Evolutionary conservation across 1,284 basidiomycete genomes (phyloP), one percentile per base, ranked within the genome.

Genomic region (Trametes sp.): DNA sequence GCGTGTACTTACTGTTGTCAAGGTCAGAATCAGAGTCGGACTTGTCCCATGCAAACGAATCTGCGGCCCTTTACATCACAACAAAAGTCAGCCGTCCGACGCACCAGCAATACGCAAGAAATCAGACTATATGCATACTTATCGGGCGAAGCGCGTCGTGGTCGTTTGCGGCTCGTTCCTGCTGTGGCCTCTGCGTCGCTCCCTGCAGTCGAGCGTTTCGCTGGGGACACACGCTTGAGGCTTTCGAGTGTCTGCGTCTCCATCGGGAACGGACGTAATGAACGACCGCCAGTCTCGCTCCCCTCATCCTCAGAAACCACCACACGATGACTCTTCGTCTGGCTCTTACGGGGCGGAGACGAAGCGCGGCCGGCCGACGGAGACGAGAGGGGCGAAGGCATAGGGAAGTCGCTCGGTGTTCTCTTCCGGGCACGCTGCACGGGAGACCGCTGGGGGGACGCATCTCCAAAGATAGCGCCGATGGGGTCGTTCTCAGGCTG

Each of bases 221-320:
- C 69, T 0, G 70, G 71, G 28, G 74, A 65, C 5, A 54, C 70
- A 5, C 57, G 69, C 1, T 70, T 67, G 41, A 81, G 78, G 45
- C 75, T 78, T 10, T 73, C 71, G 4, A 85, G 72, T 42, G 81
- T 59, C 48, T 82, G 78, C 1, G 79, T 78, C 57, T 76, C 80
- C 84, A 87, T 82, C 2, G 85, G 85, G 61, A 87, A 87, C 0
- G 84, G 82, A 57, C 79, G 72, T 2, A 67, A 65, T 41, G 63
- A 50, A n/a, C 58, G 56, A 11, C 50, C 52, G 14, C 54, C 29
- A 33, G 55, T 38, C 1, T 66, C 63, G 33, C 62, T 63, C 4
- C 56, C 61, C 35, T 62, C 63, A 4, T 70, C 66, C 21, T 67
- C 64, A 7, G 54, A 31, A 61, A 65, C 10, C 54, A 68, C 54